Base-by-base conservation (phyloP, 1,284 basidiomycete genomes). In the Fomitopsis pinicola region DNA sequence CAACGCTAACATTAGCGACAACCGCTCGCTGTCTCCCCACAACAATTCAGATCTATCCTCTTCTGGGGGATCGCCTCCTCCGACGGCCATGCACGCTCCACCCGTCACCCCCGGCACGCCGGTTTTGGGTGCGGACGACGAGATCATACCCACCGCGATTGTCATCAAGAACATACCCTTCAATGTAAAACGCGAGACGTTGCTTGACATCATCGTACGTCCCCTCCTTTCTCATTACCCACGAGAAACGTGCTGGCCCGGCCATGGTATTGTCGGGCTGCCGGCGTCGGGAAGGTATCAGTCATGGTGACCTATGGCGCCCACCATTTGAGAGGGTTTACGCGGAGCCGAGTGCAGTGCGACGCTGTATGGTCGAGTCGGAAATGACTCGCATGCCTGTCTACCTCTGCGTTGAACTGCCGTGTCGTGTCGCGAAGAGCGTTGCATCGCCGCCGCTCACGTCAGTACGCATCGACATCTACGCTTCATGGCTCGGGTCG, bases 141-240 rank as follows among this genome's bases (percentile, higher is more conserved):
- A 98, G 75, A 85, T 98, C 74, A 99, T 99, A 76, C 97, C 97
- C 59, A 99, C 97, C 17, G 97, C 97, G 59, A 98, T 99, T 71
- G 97, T 99, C 72, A 97, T 99, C 78, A 99, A 99, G 85, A 98
- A 98, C 82, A 99, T 98, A 77, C 97, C 96, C 63, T 98, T 99
- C 81, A 95, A 95, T 70, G 94, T 98, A 68, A 94, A 95, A 78
- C 89, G 92, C 72, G 96, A 99, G 78, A 95, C 95, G 61, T 84
- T 99, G 63, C 87, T 99, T 69, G 90, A 92, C 78, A 95, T 98
- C 74, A 99, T 99, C 75, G 94, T 95, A 67, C 66, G 90, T 84
- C 26, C 52, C 57, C 57, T 64, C 55, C n/a, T 64, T 54, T 30
- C 9, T 33, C 36, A 3, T 46, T 28, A 22, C 19, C 52, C 66